Percentiles rank a stretch among this genome's conserved stretches.
Conservation (phyloP, 306 rosid genomes). For the Rosa rugosa region DNA sequence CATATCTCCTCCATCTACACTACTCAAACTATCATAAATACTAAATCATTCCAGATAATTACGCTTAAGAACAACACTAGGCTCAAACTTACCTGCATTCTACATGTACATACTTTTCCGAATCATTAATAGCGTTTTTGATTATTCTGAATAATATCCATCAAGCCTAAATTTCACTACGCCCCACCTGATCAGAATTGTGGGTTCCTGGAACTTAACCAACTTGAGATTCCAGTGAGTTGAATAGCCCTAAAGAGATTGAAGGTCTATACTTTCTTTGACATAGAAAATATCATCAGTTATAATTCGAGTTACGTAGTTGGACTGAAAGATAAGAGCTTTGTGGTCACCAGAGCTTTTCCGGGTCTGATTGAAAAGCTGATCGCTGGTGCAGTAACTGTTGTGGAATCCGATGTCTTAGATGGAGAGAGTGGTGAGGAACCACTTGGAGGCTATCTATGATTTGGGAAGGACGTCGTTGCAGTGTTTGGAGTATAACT, state of each 20-base stretch:
- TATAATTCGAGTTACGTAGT: slow-evolving; percentile 8
- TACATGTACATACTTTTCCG: slow-evolving; percentile 36
- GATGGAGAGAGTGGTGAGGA: no score
- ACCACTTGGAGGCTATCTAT: no score
- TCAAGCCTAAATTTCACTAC: slow-evolving; percentile 34
- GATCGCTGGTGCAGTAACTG: no score
- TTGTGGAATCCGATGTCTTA: slow-evolving; percentile 15
- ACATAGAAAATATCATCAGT: slow-evolving; percentile 36
- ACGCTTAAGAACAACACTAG: slow-evolving; percentile 60
- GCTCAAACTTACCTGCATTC: slow-evolving; percentile 15
- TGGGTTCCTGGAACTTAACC: slow-evolving; percentile 39
- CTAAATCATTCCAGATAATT: slow-evolving; percentile 39
- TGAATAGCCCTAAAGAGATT: neutral
- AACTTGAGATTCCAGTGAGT: slow-evolving; percentile 34
- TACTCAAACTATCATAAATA: slow-evolving; percentile 41
- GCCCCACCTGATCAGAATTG: slow-evolving; percentile 13
- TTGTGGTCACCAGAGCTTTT: no score
- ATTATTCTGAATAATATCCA: slow-evolving; percentile 63
- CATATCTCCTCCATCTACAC: no score
- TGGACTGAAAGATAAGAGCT: no score
- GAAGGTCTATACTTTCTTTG: slow-evolving; percentile 37
- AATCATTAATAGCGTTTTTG: slow-evolving; percentile 76
- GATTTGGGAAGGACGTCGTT: no score
- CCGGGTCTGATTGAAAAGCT: no score
- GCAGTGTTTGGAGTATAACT: no score